phyloP scores from a whole-genome alignment of 2,329 filamentous ascomycete genomes.

The Neonectria coccinea region DNA sequence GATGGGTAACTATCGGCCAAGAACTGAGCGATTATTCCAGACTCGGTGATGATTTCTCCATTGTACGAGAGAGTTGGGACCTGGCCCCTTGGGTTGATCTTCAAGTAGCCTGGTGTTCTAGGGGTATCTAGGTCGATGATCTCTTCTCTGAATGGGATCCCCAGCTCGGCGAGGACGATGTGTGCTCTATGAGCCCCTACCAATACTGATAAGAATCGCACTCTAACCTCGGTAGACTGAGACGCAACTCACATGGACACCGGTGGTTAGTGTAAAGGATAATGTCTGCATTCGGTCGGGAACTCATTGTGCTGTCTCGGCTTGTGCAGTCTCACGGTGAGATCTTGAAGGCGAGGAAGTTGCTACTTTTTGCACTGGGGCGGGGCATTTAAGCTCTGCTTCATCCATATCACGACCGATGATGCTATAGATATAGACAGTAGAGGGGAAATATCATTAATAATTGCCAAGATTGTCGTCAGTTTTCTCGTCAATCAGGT shows the following conservation, averaged over 20 bases:
- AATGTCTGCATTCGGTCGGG: conserved; percentile 54
- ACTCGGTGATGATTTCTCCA: conserved; percentile 77
- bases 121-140: conserved; percentile 78
- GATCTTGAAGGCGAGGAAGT: neutral
- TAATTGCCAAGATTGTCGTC: neutral
- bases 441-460: neutral
- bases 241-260: conserved; percentile 68
- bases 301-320: conserved; percentile 29
- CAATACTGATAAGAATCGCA: neutral
- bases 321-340: neutral
- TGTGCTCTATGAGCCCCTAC: conserved; percentile 78
- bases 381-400: neutral
- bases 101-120: conserved; percentile 78
- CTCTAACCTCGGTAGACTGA: rapidly evolving
- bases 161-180: conserved; percentile 75
- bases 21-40: conserved; percentile 78
- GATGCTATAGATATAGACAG: neutral
- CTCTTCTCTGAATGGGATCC: conserved; percentile 75
- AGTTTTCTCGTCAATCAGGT: conserved; percentile 5
- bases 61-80: conserved; percentile 78
- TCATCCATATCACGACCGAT: neutral
- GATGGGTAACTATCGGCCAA: conserved; percentile 76
- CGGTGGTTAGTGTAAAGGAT: conserved; percentile 76
- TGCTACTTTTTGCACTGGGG: neutral
- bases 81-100: conserved; percentile 82